phyloP scores from a whole-genome alignment of 768 basidiomycete species.

The Trametes punicea region DNA sequence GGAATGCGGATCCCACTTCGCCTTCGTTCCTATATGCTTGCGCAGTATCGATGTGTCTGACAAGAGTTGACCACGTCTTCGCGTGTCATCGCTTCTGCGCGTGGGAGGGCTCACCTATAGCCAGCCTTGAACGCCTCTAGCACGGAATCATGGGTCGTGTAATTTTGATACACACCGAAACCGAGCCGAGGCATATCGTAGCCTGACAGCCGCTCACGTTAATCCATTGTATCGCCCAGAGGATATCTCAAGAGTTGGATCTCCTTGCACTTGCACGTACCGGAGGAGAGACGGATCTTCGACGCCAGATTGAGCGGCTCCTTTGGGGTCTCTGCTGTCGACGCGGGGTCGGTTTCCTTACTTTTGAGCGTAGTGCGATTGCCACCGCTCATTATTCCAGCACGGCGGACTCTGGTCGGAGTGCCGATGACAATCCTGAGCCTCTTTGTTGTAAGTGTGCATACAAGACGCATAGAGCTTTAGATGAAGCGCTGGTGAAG shows the following conservation, averaged over 20 bases:
- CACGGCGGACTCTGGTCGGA: too few species aligned
- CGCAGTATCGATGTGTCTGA: constrained; percentile 69
- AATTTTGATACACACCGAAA: constrained; percentile 72
- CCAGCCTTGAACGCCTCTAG: constrained; percentile 62
- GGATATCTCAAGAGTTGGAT: neutral
- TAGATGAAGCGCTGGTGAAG: too few species aligned
- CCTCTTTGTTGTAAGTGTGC: too few species aligned
- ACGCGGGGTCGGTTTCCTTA: neutral
- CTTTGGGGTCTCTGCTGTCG: too few species aligned
- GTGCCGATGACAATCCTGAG: too few species aligned
- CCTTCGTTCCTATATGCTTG: constrained; percentile 68
- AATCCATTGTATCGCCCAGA: too few species aligned
- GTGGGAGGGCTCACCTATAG: constrained; percentile 40
- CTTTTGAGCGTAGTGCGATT: too few species aligned
- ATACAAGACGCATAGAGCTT: too few species aligned
- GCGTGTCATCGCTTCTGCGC: neutral
- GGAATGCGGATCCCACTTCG: constrained; percentile 58
- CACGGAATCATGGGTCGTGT: constrained; percentile 50
- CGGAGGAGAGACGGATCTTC: constrained; percentile 27
- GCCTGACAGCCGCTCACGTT: constrained; percentile 25
- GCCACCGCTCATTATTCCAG: too few species aligned
- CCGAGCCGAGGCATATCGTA: constrained; percentile 63
- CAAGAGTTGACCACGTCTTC: neutral
- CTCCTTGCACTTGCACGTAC: neutral
- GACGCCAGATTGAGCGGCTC: neutral